Evolutionary conservation across 805 yeast species (phyloP), one percentile per base, ranked within the genome.

Genomic region (Lipomyces starkeyi): DNA sequence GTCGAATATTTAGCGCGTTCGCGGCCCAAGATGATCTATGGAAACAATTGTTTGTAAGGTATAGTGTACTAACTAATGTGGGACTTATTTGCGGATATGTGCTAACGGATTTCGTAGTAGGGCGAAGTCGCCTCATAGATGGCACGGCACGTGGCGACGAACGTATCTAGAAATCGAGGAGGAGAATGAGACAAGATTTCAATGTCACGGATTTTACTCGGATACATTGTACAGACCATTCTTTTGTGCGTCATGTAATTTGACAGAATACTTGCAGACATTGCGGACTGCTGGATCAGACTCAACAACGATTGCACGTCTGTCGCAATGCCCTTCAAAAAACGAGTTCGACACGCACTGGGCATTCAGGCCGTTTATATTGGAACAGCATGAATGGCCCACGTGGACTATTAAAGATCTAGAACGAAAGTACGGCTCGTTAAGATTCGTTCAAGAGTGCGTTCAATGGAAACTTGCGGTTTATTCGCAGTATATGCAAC

Each of bases 131-230:
- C 77, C 13, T 76, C 80, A 2, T 70, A 69, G 72, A 43, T 92
- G 97, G 97, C 76, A 74, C 37, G 97, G 97, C 0, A 85, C 92
- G 1, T 93, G 97, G 97, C 83, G 93, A 72, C 80, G 84, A 52
- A 87, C 94, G 2, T 80, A 85, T 43, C 77, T 87, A 69, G 76
- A 78, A 0, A 69, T 83, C n/a, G 74, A 78, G 6, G 67, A 62
- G 3, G 74, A 72, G 8, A 76, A 76, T 35, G 88, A 86, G 35
- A 83, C 86, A 17, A 66, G 68, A 14, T 72, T 88, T 7, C 83
- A 83, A 66, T 78, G 87, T 29, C 79, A 81, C 0, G 70, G 63
- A 34, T 83, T 92, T 2, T 91, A 89, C 75, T 90, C 96, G 0
- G 97, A 93, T 75, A 72, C 85, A n/a, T 77, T 93, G 14, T 93